Percentiles rank a stretch among this genome's conserved stretches.
Conservation (phyloP, 768 basidiomycete species). For the Tylopilus subfusipes region DNA sequence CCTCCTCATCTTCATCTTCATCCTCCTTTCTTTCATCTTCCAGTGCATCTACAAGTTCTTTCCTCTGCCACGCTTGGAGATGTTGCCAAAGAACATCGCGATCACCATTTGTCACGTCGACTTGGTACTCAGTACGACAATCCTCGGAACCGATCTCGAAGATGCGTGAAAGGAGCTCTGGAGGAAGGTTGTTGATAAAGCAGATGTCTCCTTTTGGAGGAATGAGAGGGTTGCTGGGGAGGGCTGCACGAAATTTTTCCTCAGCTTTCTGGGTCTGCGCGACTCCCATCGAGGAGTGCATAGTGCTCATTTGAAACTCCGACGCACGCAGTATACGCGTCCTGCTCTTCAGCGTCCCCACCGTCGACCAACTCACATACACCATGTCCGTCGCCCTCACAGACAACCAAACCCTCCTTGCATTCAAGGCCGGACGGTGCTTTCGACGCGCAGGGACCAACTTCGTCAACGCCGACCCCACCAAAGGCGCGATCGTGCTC, state of each 20-base stretch:
- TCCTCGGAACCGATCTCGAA: constrained; percentile 40
- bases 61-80: too few species aligned
- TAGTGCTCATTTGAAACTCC: constrained; percentile 20
- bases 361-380: not conserved
- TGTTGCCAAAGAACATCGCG: too few species aligned
- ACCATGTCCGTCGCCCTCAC: constrained; percentile 28
- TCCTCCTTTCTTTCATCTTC: too few species aligned
- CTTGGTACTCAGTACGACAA: too few species aligned
- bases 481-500: constrained; percentile 72
- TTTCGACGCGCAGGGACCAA: constrained; percentile 65
- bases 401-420: constrained; percentile 34
- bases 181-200: constrained; percentile 51
- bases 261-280: too few species aligned
- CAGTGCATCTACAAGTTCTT: too few species aligned
- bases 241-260: too few species aligned
- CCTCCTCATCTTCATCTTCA: too few species aligned
- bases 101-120: too few species aligned
- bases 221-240: constrained; percentile 48
- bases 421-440: constrained; percentile 71
- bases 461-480: constrained; percentile 60
- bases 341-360: not conserved
- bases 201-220: constrained; percentile 41
- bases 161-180: constrained; percentile 54
- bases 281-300: too few species aligned
- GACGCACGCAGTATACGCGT: constrained; percentile 20